Conservation (phyloP, 1,284 basidiomycete genomes). For the Puccinia novopanici region DNA sequence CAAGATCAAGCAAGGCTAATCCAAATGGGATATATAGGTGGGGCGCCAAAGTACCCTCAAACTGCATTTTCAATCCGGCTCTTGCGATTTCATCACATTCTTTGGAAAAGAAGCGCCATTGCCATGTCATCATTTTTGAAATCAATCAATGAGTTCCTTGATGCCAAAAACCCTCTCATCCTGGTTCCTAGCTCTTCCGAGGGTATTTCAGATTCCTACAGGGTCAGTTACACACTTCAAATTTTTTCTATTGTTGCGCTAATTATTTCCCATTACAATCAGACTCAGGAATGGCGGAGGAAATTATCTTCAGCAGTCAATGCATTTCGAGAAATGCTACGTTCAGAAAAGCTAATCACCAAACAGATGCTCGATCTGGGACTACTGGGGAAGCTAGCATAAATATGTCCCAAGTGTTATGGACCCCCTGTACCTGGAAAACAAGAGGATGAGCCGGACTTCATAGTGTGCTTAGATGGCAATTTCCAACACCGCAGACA, state of each 20-base stretch:
- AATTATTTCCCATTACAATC: no score
- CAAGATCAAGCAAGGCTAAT: slow-evolving; percentile 4
- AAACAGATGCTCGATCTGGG: background rate
- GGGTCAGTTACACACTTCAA: no score
- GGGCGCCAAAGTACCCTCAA: background rate
- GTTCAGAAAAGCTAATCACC: background rate
- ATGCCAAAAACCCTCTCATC: slow-evolving; percentile 26
- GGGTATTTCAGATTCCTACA: no score
- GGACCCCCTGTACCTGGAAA: background rate
- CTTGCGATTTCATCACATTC: slow-evolving; percentile 12
- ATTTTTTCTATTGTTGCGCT: no score
- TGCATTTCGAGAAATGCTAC: background rate
- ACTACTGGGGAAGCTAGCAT: background rate
- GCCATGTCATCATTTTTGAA: background rate
- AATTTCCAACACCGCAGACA: no score
- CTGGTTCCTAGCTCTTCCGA: background rate
- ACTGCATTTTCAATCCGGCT: slow-evolving; percentile 13
- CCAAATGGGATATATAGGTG: slow-evolving; percentile 14
- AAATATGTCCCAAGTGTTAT: background rate
- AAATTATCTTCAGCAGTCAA: slow-evolving; percentile 9
- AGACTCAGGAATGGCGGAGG: slow-evolving; percentile 11
- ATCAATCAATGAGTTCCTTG: slow-evolving; percentile 19
- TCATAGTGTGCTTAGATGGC: background rate
- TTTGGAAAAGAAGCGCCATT: slow-evolving; percentile 16
- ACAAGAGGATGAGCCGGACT: background rate